phyloP scores from a whole-genome alignment of 192 early-diverging fungal species.

The Linnemannia schmuckeri region DNA sequence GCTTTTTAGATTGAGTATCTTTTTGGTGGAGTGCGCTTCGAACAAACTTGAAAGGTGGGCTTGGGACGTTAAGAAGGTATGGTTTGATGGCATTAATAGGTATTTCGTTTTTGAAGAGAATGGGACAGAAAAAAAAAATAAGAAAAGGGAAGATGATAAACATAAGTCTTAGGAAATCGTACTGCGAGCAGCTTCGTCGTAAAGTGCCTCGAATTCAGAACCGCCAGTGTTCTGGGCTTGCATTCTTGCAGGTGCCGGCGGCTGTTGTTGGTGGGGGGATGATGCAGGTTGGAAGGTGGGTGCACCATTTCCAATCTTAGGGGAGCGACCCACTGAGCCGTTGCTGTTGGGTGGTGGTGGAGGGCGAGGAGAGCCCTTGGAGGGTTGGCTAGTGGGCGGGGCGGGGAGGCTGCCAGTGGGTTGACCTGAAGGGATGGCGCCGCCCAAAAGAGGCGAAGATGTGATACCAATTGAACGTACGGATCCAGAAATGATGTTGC shows the following conservation, averaged over 20 bases:
- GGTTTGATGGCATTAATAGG: background rate
- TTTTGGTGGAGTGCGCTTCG: background rate
- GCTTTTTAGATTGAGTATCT: background rate
- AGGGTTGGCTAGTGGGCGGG: constrained; percentile 2
- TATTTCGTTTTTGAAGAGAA: background rate
- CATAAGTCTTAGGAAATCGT: constrained; percentile 26
- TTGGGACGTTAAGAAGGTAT: background rate
- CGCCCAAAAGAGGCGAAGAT: background rate
- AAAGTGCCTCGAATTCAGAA: constrained; percentile 50
- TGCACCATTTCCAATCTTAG: background rate
- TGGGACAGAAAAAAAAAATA: background rate
- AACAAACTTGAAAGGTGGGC: background rate
- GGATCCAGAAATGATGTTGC: background rate
- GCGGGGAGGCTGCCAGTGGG: background rate
- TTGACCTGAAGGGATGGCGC: background rate
- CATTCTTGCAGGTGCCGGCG: background rate
- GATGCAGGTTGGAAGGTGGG: background rate
- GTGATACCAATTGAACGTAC: background rate
- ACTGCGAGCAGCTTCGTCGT: constrained; percentile 54
- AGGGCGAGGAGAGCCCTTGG: constrained; percentile 23
- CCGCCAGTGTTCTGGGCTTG: constrained; percentile 24
- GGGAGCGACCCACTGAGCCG: background rate
- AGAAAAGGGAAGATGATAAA: background rate
- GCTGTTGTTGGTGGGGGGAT: constrained; percentile 2
- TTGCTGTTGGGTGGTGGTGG: background rate